Conservation (phyloP, 108 stramenopile genomes). For the Epithemia pelagica region DNA sequence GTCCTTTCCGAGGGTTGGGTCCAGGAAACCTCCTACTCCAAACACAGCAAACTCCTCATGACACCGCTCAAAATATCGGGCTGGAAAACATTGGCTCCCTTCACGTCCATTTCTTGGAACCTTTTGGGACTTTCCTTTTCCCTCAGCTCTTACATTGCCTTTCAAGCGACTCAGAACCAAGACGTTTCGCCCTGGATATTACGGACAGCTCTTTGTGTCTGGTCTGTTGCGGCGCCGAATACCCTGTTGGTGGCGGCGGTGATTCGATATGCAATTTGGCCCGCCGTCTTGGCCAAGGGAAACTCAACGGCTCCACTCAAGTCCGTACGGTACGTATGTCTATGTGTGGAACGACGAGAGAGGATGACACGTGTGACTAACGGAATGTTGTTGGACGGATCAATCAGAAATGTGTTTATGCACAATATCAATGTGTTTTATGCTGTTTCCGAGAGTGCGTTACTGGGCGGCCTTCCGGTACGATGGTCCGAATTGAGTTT, state of each 20-base stretch:
- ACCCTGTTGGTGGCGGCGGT: constrained; percentile 17
- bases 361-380: not conserved
- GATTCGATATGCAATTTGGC: constrained; percentile 29
- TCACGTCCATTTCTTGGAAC: constrained; percentile 70
- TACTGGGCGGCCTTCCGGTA: constrained; percentile 48
- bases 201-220: constrained; percentile 16
- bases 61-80: constrained; percentile 13
- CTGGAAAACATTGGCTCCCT: constrained; percentile 43
- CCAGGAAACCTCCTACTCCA: constrained; percentile 4
- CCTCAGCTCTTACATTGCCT: constrained; percentile 45
- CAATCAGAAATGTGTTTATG: too few relatives aligned
- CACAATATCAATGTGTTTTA: constrained; percentile 53
- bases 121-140: constrained; percentile 54
- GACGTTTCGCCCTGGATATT: constrained; percentile 6
- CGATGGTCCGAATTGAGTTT: constrained; percentile 36
- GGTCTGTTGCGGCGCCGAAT: constrained; percentile 26
- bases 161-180: not conserved
- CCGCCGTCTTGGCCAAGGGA: constrained; percentile 4
- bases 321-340: too few relatives aligned
- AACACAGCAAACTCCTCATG: not conserved
- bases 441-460: constrained; percentile 37
- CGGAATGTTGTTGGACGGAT: too few relatives aligned
- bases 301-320: constrained; percentile 10
- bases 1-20: constrained; percentile 8
- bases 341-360: not conserved